Base-by-base conservation (phyloP, 495 filamentous ascomycete species). In the Pyrenula massariospora region DNA sequence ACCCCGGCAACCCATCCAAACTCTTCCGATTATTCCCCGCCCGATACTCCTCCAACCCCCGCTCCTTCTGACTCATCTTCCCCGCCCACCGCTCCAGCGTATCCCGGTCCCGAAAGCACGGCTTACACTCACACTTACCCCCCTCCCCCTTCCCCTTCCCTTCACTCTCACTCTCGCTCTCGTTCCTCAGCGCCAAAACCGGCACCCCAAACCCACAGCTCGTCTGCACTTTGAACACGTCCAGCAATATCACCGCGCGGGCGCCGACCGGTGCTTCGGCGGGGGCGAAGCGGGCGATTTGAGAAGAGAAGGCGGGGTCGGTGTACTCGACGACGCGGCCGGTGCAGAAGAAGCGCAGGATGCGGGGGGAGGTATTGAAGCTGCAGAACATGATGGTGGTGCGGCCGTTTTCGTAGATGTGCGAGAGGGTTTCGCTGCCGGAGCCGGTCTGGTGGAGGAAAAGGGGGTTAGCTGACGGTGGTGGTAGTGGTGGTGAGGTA, bases 321-420 rank as follows among this genome's bases (percentile, higher is more conserved):
- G 75, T 76, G 54, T 69, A 68, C 66, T 91, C 87, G 10, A 89
- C 68, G 8, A 89, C 82, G 1, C 68, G 70, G 0, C 85, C 87
- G 50, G 65, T 76, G 50, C 87, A 86, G 63, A 84, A 91, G n/a
- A 89, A 67, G 1, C 87, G 66, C 57, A 89, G 58, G 59, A 91
- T 91, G 57, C 79, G 75, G 2, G 87, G 87, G 1, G 72, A 65
- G 0, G 70, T 68, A 10, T 79, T 78, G 63, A 90, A 91, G 2
- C 80, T 78, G 60, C 79, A 85, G 69, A 89, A 88, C 71, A 87
- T 78, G 57, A 88, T 64, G 0, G 87, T 88, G 23, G 87, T 75
- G 12, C 87, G 75, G 20, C 84, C 85, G 63, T 90, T 90, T 60
- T 91, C 87, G 57, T 87, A 82, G 3, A 88, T 62, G 61, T 90